Evolutionary conservation across 176 grass and related monocot genomes (phyloP).

Genomic region (Zea mays): Zm-B73-REFERENCE-NAM-5.0 NC_050100.1:10177501-10178000

Average conservation of each 20-base stretch:
- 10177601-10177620: background rate
- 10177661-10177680: background rate
- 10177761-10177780: background rate
- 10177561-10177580: conserved; percentile 4
- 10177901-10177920: too few relatives aligned
- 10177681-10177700: background rate
- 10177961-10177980: too few relatives aligned
- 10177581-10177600: conserved; percentile 25
- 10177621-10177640: conserved; percentile 25
- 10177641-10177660: background rate
- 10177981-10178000: too few relatives aligned
- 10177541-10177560: background rate
- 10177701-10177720: conserved; percentile 1
- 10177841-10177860: too few relatives aligned
- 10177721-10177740: background rate
- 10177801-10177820: background rate
- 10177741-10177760: conserved; percentile 13
- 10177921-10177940: too few relatives aligned
- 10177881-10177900: too few relatives aligned
- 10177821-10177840: background rate
- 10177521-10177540: background rate
- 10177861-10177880: too few relatives aligned
- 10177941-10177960: too few relatives aligned
- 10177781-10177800: background rate
- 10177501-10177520: background rate